Percentiles rank a stretch among this genome's conserved stretches.
Conservation (phyloP, 169 alveolate genomes). For the Plasmodium reichenowi region DNA sequence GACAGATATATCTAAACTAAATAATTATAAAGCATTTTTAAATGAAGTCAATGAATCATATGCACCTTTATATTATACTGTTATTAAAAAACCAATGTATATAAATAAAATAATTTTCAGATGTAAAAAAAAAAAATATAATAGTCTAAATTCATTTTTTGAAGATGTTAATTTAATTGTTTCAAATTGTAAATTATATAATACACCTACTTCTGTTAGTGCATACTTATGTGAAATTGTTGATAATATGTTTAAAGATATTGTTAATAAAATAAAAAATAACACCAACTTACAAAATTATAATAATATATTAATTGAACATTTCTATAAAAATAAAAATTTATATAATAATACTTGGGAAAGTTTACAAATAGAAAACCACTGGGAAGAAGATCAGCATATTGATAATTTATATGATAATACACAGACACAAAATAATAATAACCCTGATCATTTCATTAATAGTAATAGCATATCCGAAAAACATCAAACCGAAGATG, state of each 20-base stretch:
- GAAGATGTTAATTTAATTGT: conserved; percentile 71
- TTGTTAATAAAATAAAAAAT: conserved; percentile 33
- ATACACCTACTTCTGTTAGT: conserved; percentile 72
- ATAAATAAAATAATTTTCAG: conserved; percentile 66
- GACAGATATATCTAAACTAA: conserved; percentile 23
- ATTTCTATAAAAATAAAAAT: conserved; percentile 67
- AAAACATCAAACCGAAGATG: no score
- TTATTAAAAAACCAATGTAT: conserved; percentile 70
- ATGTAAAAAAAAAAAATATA: conserved; percentile 68
- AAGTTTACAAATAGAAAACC: conserved; percentile 5
- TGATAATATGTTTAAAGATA: conserved; percentile 56
- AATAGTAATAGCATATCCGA: no score
- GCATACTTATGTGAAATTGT: conserved; percentile 67
- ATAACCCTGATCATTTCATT: no score
- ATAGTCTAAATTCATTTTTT: conserved; percentile 55
- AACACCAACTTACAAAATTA: conserved; percentile 40
- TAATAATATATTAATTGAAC: conserved; percentile 43
- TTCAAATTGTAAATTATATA: conserved; percentile 58
- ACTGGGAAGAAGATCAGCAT: no score
- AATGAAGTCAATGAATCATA: conserved; percentile 74
- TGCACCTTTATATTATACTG: conserved; percentile 74
- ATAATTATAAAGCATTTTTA: conserved; percentile 64
- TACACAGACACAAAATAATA: no score
- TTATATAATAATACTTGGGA: conserved; percentile 64
- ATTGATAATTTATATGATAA: no score